A percentile compares a stretch with the other conserved stretches of the same genome.
Conservation (phyloP, 345 rosid genomes). For the Orychophragmus violaceus region DNA sequence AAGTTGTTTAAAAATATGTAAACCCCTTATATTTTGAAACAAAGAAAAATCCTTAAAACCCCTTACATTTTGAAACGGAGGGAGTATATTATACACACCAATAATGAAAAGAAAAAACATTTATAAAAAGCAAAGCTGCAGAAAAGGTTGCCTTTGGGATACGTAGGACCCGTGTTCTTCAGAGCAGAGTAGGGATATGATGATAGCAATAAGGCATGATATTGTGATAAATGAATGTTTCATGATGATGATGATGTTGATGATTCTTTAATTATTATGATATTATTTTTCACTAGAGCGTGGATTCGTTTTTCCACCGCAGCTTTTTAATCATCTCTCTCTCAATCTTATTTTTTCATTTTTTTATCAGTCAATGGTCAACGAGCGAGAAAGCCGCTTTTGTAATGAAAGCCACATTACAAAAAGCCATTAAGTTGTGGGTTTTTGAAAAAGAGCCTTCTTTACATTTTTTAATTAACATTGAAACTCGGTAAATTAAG, state of each 20-base stretch:
- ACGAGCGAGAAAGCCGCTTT: conserved; percentile 35
- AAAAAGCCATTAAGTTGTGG: conserved; percentile 20
- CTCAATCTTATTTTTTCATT: neutral
- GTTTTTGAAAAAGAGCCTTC: conserved; percentile 19
- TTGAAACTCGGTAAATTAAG: neutral
- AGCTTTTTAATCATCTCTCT: conserved; percentile 10
- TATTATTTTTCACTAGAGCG: conserved; percentile 20
- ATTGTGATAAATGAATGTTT: conserved; percentile 16
- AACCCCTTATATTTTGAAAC: too few relatives aligned
- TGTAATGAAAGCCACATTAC: conserved; percentile 17
- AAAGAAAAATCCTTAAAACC: too few relatives aligned
- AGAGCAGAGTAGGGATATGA: conserved; percentile 15
- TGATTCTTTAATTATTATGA: conserved; percentile 23
- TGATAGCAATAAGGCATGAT: conserved; percentile 31
- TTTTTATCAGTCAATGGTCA: conserved; percentile 28
- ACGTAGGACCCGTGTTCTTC: conserved; percentile 12
- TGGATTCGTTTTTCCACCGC: conserved; percentile 12
- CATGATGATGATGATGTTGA: conserved; percentile 2
- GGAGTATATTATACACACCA: neutral
- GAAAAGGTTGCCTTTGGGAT: conserved; percentile 7
- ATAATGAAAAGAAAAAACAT: neutral
- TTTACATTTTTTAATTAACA: neutral
- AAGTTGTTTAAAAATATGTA: too few relatives aligned
- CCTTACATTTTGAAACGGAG: too few relatives aligned
- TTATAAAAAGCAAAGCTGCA: conserved; percentile 10